These are phyloP conservation scores for Globisporangium polare DNA, from an alignment of 352 stramenopile species.

Conservation along the genomic window DNA sequence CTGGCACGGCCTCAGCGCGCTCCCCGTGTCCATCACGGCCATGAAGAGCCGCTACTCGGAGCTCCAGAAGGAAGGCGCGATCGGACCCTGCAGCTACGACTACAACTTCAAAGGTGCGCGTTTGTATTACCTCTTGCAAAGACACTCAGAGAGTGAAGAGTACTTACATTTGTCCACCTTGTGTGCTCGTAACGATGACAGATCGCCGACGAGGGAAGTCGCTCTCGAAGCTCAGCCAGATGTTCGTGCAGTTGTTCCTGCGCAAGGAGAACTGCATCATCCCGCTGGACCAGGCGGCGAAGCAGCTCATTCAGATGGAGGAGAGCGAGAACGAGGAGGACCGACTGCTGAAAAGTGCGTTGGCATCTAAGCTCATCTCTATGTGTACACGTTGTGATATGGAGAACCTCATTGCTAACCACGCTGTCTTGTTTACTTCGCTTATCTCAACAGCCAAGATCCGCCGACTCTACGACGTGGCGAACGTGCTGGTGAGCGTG, in stretches of 20 bases:
- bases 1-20: conserved; percentile 72
- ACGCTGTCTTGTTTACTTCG: background rate
- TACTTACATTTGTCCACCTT: background rate
- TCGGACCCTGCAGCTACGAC: conserved; percentile 30
- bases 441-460: conserved; percentile 81
- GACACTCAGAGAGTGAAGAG: background rate
- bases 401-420: background rate
- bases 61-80: conserved; percentile 23
- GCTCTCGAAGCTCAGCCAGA: conserved; percentile 90
- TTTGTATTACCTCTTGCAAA: background rate
- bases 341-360: conserved; percentile 76
- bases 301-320: conserved; percentile 91
- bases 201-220: conserved; percentile 79
- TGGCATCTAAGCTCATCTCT: background rate
- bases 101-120: conserved; percentile 58
- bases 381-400: background rate
- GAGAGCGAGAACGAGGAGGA: conserved; percentile 73
- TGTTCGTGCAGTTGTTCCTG: conserved; percentile 96
- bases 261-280: conserved; percentile 90
- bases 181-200: conserved; percentile 12
- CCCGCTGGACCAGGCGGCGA: conserved; percentile 90
- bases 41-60: conserved; percentile 70
- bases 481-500: conserved; percentile 93
- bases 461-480: conserved; percentile 96
- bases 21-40: conserved; percentile 57